These are phyloP conservation scores for Sideroxylon spinosum DNA, from an alignment of 179 eudicot species.

Conservation along the genomic window DNA sequence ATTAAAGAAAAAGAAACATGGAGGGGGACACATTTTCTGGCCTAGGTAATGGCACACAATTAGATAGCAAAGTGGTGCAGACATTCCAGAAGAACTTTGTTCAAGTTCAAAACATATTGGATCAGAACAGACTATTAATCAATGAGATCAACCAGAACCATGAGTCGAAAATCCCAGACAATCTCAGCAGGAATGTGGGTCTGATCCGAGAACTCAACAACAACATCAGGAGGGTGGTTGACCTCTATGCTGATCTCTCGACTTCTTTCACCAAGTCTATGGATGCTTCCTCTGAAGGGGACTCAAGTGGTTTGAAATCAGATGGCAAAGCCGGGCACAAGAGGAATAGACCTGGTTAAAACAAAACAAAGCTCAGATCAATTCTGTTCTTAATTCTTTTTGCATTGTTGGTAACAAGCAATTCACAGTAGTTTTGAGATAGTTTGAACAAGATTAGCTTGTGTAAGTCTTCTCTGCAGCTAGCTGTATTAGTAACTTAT, in stretches of 20 bases:
- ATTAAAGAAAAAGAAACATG: constrained; percentile 26
- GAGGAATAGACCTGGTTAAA: constrained; percentile 62
- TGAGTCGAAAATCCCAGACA: constrained; percentile 81
- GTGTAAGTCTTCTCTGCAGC: constrained; percentile 2
- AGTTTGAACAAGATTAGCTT: constrained; percentile 16
- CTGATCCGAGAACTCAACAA: constrained; percentile 85
- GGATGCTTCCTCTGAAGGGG: constrained; percentile 81
- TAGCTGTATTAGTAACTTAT: constrained; percentile 3
- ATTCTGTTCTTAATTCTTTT: constrained; percentile 24
- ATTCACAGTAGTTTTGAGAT: constrained; percentile 5
- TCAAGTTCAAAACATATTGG: constrained; percentile 81
- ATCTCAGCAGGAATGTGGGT: constrained; percentile 74
- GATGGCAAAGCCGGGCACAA: constrained; percentile 65
- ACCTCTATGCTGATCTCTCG: constrained; percentile 82
- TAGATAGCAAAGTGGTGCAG: constrained; percentile 72
- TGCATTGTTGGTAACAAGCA: constrained; percentile 6
- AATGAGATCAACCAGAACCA: constrained; percentile 93
- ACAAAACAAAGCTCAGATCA: not conserved
- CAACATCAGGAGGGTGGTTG: constrained; percentile 81
- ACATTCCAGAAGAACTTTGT: constrained; percentile 75
- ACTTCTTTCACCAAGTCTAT: constrained; percentile 55
- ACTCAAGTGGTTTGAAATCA: constrained; percentile 46
- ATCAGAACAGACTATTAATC: constrained; percentile 78
- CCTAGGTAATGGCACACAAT: constrained; percentile 56
- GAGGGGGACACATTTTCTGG: constrained; percentile 78